These are phyloP conservation scores for Voacanga thouarsii DNA, from an alignment of 257 asterid genomes.

Conservation along the genomic window DNA sequence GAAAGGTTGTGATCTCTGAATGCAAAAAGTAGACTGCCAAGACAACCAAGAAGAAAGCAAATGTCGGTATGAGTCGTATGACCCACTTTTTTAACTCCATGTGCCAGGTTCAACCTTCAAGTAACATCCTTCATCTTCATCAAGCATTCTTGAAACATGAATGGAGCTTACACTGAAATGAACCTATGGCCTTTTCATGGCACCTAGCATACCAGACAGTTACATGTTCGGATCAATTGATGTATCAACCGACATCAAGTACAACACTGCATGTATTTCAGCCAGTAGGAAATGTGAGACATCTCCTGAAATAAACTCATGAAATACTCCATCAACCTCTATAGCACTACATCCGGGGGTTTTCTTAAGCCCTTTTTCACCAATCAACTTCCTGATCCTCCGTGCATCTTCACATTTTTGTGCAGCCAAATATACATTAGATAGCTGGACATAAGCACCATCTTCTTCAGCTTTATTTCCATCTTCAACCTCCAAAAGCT, in stretches of 20 bases:
- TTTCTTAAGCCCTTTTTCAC: constrained; percentile 40
- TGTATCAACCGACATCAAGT: constrained; percentile 23
- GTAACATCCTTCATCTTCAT: not conserved
- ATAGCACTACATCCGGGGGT: constrained; percentile 37
- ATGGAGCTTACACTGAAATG: not conserved
- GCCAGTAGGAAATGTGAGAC: constrained; percentile 29
- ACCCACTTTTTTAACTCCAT: not conserved
- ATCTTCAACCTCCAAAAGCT: constrained; percentile 32
- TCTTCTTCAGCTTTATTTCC: constrained; percentile 36
- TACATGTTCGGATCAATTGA: not conserved
- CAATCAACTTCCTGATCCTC: constrained; percentile 33
- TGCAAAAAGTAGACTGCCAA: not conserved
- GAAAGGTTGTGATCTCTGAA: not conserved
- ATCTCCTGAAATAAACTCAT: constrained; percentile 39
- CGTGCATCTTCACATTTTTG: constrained; percentile 34
- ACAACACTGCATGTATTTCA: constrained; percentile 26
- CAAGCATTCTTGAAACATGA: not conserved
- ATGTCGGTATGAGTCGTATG: not conserved
- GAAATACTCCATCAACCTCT: constrained; percentile 37
- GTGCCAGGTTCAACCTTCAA: not conserved
- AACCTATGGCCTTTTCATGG: not conserved
- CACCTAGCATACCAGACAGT: not conserved
- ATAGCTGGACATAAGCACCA: constrained; percentile 41
- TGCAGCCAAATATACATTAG: constrained; percentile 38
- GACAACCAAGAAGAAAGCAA: not conserved